Conservation (phyloP, 2,329 filamentous ascomycete genomes). For the Diaporthe citri region DNA sequence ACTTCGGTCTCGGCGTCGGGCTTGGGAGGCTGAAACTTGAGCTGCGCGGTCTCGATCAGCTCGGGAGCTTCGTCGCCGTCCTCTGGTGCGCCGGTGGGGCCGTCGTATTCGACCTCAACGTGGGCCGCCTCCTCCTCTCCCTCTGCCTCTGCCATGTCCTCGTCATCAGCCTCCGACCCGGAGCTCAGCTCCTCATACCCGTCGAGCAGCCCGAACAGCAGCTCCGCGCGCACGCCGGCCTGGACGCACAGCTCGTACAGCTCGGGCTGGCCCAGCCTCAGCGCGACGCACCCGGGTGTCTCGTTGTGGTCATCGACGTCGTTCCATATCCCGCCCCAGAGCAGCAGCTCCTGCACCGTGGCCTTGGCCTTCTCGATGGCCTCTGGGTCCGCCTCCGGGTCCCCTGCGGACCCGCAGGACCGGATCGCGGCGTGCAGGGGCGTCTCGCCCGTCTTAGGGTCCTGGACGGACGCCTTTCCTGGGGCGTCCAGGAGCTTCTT, state of each 20-base stretch:
- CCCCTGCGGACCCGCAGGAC: constrained; percentile 67
- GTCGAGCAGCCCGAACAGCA: constrained; percentile 85
- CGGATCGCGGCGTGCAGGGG: constrained; percentile 92
- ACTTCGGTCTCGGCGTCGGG: constrained; percentile 59
- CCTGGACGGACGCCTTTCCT: constrained; percentile 80
- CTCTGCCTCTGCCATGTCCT: constrained; percentile 54
- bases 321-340: constrained; percentile 97
- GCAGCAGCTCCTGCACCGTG: constrained; percentile 81
- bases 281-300: constrained; percentile 90
- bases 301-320: constrained; percentile 88
- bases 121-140: constrained; percentile 45
- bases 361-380: constrained; percentile 72
- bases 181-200: constrained; percentile 81
- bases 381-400: constrained; percentile 44
- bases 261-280: constrained; percentile 73
- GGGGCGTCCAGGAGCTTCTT: constrained; percentile 76
- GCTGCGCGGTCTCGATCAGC: constrained; percentile 46
- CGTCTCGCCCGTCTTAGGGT: constrained; percentile 86
- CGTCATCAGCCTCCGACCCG: constrained; percentile 61
- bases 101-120: constrained; percentile 35
- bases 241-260: constrained; percentile 89
- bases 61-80: constrained; percentile 51
- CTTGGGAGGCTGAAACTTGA: constrained; percentile 53
- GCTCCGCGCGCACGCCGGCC: constrained; percentile 90
- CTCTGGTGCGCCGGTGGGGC: constrained; percentile 42